A percentile compares a stretch with the other conserved stretches of the same genome.
phyloP scores from a whole-genome alignment of 345 rosid genomes.

The Citrus medica region DNA sequence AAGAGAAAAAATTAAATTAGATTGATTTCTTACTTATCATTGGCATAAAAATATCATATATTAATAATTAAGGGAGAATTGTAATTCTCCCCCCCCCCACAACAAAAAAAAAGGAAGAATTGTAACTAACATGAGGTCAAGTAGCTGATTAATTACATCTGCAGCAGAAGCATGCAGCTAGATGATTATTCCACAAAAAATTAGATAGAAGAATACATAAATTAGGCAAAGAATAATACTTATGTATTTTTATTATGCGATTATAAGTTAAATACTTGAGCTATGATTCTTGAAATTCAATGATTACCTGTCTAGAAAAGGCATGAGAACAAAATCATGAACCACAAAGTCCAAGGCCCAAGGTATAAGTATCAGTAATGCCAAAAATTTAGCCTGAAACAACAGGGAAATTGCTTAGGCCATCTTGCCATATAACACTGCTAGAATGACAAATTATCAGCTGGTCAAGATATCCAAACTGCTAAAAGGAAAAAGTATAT shows the following conservation, averaged over 20 bases:
- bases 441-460: neutral
- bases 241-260: neutral
- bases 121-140: neutral
- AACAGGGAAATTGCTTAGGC: slow-evolving; percentile 21
- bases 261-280: neutral
- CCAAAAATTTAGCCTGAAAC: slow-evolving; percentile 84
- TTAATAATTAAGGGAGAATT: neutral
- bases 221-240: neutral
- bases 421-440: neutral
- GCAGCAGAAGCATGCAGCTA: neutral
- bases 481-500: neutral
- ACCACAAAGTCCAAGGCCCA: slow-evolving; percentile 84
- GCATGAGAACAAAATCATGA: slow-evolving; percentile 94
- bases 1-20: neutral
- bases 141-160: neutral
- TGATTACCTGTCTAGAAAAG: slow-evolving; percentile 83
- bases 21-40: neutral
- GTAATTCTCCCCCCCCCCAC: neutral
- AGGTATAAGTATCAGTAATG: slow-evolving; percentile 67
- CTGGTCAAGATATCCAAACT: neutral
- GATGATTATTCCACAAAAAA: neutral
- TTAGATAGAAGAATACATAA: neutral
- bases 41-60: neutral
- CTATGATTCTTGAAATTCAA: neutral
- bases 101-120: neutral